Conservation (phyloP, 345 rosid species). For the Fremontodendron californicum region DNA sequence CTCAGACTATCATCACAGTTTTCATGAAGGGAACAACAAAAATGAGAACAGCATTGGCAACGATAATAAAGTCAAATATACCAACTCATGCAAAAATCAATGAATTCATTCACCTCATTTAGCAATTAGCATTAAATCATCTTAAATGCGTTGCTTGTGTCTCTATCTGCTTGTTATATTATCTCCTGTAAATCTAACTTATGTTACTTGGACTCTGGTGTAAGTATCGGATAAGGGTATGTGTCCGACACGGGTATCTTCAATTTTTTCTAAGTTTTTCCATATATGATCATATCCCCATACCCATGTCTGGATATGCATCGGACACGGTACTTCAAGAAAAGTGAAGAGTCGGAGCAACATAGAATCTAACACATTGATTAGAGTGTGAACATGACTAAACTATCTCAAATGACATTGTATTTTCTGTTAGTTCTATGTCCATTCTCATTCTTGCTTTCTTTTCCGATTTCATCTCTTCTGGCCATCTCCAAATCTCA, state of each 20-base stretch:
- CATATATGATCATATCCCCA: too few relatives aligned
- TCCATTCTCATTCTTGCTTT: not conserved
- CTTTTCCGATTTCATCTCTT: not conserved
- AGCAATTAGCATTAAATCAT: not conserved
- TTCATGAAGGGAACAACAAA: not conserved
- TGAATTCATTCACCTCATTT: not conserved
- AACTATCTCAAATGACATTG: not conserved
- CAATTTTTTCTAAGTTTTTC: too few relatives aligned
- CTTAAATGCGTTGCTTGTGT: not conserved
- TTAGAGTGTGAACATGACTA: not conserved
- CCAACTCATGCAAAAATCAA: not conserved
- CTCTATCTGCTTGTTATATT: not conserved
- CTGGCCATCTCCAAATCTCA: not conserved
- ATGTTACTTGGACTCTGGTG: too few relatives aligned
- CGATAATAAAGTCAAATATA: not conserved
- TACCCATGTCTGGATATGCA: too few relatives aligned
- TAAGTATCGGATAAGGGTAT: too few relatives aligned
- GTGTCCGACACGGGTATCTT: too few relatives aligned
- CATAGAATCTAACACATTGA: not conserved
- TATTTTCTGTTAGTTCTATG: not conserved
- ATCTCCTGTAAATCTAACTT: not conserved
- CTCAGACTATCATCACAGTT: not conserved
- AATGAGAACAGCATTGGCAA: not conserved
- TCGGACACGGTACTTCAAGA: too few relatives aligned
- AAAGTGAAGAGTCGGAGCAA: too few relatives aligned